phyloP scores from a whole-genome alignment of 352 stramenopile species.

The Phytophthora macrochlamydospora region DNA sequence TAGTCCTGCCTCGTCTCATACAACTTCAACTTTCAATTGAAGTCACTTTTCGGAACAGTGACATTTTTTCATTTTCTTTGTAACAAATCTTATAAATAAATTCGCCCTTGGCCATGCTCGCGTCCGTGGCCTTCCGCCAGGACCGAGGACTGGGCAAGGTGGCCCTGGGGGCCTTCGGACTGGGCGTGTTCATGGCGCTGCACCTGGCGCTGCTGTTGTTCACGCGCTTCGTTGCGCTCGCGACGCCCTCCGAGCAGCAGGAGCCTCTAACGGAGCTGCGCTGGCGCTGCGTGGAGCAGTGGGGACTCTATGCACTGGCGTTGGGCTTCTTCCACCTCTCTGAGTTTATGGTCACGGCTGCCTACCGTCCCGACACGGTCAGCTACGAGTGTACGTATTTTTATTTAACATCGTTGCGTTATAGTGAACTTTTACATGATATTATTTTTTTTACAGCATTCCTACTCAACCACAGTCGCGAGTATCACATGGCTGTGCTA shows the following conservation, averaged over 20 bases:
- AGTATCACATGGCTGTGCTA: constrained; percentile 88
- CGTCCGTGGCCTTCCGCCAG: constrained; percentile 77
- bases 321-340: constrained; percentile 86
- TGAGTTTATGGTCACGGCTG: constrained; percentile 85
- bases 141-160: constrained; percentile 78
- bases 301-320: constrained; percentile 76
- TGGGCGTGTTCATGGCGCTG: constrained; percentile 77
- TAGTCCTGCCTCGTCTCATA: not conserved
- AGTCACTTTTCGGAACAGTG: no score
- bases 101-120: constrained; percentile 73
- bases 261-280: constrained; percentile 19
- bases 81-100: no score
- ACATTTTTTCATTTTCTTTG: no score
- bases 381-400: constrained; percentile 81
- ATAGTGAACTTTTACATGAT: no score
- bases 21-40: not conserved
- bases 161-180: constrained; percentile 71
- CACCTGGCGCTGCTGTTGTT: constrained; percentile 63
- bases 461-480: constrained; percentile 90
- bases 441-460: constrained; percentile 58
- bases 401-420: constrained; percentile 7
- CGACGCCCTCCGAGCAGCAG: constrained; percentile 2
- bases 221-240: constrained; percentile 26
- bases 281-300: constrained; percentile 68
- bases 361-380: constrained; percentile 76